Conservation (phyloP, 2,329 filamentous ascomycete genomes). For the Fusarium sp. region DNA sequence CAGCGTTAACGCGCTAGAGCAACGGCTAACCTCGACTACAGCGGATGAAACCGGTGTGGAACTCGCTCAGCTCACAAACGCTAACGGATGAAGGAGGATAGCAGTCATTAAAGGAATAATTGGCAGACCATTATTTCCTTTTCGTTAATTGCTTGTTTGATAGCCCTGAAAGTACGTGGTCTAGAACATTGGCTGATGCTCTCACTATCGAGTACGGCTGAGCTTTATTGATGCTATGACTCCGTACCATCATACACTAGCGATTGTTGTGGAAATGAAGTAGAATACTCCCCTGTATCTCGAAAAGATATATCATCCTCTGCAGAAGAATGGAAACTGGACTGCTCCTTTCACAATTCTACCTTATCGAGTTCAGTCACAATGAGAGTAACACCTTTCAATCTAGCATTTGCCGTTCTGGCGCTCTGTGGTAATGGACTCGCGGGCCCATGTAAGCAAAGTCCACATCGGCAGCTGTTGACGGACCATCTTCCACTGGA, state of each 20-base stretch:
- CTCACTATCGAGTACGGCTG: background rate
- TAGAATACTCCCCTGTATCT: no score
- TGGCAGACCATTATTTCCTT: no score
- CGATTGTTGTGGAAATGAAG: background rate
- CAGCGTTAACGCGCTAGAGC: background rate
- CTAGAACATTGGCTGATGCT: no score
- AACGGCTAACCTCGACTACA: background rate
- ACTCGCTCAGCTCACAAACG: background rate
- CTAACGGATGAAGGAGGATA: background rate
- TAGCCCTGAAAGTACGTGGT: no score
- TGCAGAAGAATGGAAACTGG: no score
- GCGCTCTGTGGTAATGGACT: background rate
- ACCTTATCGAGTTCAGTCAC: background rate
- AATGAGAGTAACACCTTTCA: background rate
- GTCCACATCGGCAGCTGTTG: background rate
- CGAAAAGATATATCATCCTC: no score
- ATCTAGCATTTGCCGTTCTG: background rate
- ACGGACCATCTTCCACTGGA: background rate
- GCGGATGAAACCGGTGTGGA: constrained; percentile 15
- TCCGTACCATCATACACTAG: accelerated
- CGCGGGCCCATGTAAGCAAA: background rate
- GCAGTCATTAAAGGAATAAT: background rate
- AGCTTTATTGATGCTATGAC: background rate
- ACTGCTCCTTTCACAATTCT: no score
- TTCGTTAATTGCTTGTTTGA: no score